phyloP scores from a whole-genome alignment of 257 asterid genomes.

The Nicotiana obtusifolia region DNA sequence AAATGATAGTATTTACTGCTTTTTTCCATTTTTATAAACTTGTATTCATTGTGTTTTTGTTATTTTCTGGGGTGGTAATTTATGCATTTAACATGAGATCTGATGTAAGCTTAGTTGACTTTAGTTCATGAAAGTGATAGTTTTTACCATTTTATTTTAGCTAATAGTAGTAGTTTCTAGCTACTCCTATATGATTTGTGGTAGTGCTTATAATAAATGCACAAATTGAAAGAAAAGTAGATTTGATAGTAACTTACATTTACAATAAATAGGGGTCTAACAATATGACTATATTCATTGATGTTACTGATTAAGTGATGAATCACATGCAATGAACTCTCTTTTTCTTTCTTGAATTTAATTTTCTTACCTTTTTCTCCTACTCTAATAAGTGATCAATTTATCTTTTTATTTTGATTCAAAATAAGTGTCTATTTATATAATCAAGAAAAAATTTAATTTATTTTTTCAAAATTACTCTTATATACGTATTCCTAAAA shows the following conservation, averaged over 20 bases:
- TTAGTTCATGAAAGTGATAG: not conserved
- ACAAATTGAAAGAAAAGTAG: not conserved
- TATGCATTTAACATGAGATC: not conserved
- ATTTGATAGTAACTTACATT: not conserved
- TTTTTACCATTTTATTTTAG: not conserved
- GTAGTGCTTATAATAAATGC: too few relatives aligned
- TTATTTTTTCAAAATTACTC: too few relatives aligned
- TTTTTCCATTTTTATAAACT: not conserved
- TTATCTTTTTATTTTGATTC: too few relatives aligned
- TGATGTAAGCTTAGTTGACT: not conserved
- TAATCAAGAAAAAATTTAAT: too few relatives aligned
- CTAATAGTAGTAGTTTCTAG: not conserved
- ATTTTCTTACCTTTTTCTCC: not conserved
- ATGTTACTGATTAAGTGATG: not conserved
- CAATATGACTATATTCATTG: not conserved
- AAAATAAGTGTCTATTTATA: too few relatives aligned
- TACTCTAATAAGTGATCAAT: too few relatives aligned
- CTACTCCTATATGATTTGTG: not conserved
- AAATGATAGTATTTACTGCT: not conserved
- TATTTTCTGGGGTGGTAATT: not conserved
- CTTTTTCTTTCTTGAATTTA: not conserved
- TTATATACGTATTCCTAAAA: too few relatives aligned
- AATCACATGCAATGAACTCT: not conserved
- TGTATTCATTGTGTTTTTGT: not conserved
- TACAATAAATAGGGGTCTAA: not conserved